These are phyloP conservation scores for Mycena epipterygia DNA, from an alignment of 768 basidiomycete species.

Conservation along the genomic window DNA sequence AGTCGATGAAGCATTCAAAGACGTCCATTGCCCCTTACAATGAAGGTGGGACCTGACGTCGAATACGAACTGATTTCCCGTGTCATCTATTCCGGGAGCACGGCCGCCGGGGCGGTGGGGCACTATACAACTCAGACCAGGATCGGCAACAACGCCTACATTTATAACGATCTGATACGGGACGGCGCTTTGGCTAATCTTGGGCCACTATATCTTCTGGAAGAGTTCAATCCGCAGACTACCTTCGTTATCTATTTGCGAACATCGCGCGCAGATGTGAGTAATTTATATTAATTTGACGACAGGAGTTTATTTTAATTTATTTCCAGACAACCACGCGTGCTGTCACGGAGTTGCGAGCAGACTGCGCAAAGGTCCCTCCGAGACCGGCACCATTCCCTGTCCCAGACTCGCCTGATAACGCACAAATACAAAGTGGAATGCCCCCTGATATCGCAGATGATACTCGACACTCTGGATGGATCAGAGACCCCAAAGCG, in stretches of 20 bases:
- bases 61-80: constrained; percentile 4
- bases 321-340: background rate
- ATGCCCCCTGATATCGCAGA: background rate
- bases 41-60: background rate
- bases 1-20: background rate
- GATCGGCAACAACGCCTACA: background rate
- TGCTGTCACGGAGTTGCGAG: background rate
- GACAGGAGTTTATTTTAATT: background rate
- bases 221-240: background rate
- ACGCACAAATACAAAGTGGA: background rate
- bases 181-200: background rate
- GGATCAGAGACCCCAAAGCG: too few relatives aligned
- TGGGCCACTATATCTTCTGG: background rate
- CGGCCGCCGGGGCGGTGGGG: background rate
- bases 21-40: background rate
- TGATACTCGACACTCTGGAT: background rate
- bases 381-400: background rate
- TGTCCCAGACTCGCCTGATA: background rate
- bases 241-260: background rate
- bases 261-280: background rate
- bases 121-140: background rate
- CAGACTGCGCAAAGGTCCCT: background rate
- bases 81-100: background rate
- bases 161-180: background rate
- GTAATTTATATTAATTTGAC: background rate